phyloP scores from a whole-genome alignment of 202 grass and related monocot species.

The Zizania palustris region DNA sequence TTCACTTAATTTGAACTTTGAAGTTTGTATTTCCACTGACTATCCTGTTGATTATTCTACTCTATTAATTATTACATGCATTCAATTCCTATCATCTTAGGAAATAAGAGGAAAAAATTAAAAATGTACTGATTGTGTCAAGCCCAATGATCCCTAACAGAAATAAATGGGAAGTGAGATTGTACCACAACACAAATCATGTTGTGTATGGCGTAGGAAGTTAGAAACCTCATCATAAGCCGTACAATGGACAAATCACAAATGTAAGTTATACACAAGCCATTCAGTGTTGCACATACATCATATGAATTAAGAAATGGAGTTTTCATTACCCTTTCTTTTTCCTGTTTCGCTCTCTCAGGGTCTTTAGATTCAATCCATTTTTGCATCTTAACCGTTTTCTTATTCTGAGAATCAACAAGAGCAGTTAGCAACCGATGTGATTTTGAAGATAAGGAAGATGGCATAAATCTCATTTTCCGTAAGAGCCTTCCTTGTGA shows the following conservation, averaged over 20 bases:
- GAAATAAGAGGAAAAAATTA: conserved; percentile 25
- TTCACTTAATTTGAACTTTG: background rate
- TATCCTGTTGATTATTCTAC: background rate
- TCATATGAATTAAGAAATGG: conserved; percentile 24
- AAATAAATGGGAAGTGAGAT: conserved; percentile 13
- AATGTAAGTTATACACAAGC: conserved; percentile 26
- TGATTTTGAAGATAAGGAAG: conserved; percentile 92
- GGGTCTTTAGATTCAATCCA: conserved; percentile 89
- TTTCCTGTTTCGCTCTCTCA: conserved; percentile 83
- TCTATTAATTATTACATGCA: background rate
- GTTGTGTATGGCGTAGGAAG: background rate
- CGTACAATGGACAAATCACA: conserved; percentile 34
- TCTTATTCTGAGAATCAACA: conserved; percentile 97
- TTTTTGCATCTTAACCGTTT: conserved; percentile 92
- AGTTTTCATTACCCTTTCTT: conserved; percentile 70
- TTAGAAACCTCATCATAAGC: conserved; percentile 21
- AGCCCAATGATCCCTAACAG: conserved; percentile 19
- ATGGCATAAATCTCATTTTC: conserved; percentile 99
- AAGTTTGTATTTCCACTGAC: background rate
- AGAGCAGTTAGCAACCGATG: conserved; percentile 90
- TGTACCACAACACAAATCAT: conserved; percentile 27
- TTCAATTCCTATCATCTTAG: conserved; percentile 10
- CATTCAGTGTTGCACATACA: conserved; percentile 15
- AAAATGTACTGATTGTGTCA: conserved; percentile 1
- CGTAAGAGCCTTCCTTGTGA: conserved; percentile 91